These are phyloP conservation scores for Monilinia laxa DNA, from an alignment of 2,329 filamentous ascomycete species.

Conservation along the genomic window DNA sequence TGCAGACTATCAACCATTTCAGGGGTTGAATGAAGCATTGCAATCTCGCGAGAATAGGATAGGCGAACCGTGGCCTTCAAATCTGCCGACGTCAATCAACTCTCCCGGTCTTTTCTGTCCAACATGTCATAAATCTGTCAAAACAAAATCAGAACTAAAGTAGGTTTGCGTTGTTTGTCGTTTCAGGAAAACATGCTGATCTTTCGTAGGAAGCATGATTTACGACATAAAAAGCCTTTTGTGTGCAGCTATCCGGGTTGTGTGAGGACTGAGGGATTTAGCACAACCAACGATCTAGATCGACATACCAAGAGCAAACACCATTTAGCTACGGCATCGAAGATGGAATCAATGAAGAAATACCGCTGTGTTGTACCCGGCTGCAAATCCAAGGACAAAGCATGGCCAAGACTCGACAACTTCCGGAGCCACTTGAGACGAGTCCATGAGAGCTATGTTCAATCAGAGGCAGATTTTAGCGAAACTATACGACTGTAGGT, in stretches of 20 bases:
- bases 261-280: conserved; percentile 64
- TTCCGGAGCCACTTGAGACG: conserved; percentile 76
- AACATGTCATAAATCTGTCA: conserved; percentile 46
- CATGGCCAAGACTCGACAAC: conserved; percentile 82
- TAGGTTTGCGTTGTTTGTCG: conserved; percentile 40
- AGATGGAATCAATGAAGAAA: conserved; percentile 49
- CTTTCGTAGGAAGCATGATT: conserved; percentile 65
- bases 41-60: conserved; percentile 29
- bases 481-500: conserved; percentile 49
- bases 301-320: conserved; percentile 76
- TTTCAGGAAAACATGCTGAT: conserved; percentile 30
- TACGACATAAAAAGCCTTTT: conserved; percentile 67
- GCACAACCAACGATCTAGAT: conserved; percentile 77
- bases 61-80: conserved; percentile 28
- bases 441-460: conserved; percentile 53
- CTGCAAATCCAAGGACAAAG: conserved; percentile 63
- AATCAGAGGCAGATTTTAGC: conserved; percentile 43
- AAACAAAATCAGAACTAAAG: conserved; percentile 57
- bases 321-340: conserved; percentile 45
- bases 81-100: conserved; percentile 25
- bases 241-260: conserved; percentile 61
- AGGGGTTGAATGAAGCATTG: conserved; percentile 29
- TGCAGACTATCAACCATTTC: conserved; percentile 33
- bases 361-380: conserved; percentile 59
- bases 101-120: conserved; percentile 41